phyloP scores from a whole-genome alignment of 495 filamentous ascomycete species.

The Venustampulla echinocandica region DNA sequence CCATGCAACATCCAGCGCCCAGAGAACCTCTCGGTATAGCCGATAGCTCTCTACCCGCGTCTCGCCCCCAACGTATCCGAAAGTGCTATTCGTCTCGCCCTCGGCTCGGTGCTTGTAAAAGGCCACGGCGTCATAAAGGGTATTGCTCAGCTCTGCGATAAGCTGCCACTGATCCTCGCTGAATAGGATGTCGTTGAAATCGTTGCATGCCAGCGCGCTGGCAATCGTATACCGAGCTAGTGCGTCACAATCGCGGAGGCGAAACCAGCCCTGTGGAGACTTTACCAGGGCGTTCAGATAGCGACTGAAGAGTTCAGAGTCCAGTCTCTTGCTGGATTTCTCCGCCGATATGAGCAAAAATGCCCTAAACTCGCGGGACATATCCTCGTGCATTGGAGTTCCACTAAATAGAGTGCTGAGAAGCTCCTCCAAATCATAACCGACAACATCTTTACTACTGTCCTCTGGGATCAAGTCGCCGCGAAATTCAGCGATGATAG shows the following conservation, averaged over 20 bases:
- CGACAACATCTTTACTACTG: constrained; percentile 3
- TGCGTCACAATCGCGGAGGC: constrained; percentile 19
- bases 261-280: constrained; percentile 22
- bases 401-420: constrained; percentile 12
- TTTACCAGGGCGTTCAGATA: constrained; percentile 17
- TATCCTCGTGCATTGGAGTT: constrained; percentile 7
- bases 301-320: constrained; percentile 15
- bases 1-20: constrained; percentile 18
- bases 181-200: constrained; percentile 17
- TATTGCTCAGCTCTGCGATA: constrained; percentile 15
- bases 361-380: constrained; percentile 13
- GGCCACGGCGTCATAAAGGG: constrained; percentile 20
- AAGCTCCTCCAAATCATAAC: constrained; percentile 15
- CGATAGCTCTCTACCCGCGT: constrained; percentile 8
- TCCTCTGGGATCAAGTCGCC: constrained; percentile 9
- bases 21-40: constrained; percentile 17
- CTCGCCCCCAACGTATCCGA: constrained; percentile 10
- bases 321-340: constrained; percentile 10
- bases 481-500: constrained; percentile 18
- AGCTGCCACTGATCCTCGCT: constrained; percentile 16
- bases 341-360: constrained; percentile 15
- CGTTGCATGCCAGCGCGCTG: constrained; percentile 17
- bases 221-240: constrained; percentile 15
- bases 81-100: constrained; percentile 22
- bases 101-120: constrained; percentile 23